These are phyloP conservation scores for Periconia digitata DNA, from an alignment of 2,329 filamentous ascomycete genomes.

Conservation along the genomic window DNA sequence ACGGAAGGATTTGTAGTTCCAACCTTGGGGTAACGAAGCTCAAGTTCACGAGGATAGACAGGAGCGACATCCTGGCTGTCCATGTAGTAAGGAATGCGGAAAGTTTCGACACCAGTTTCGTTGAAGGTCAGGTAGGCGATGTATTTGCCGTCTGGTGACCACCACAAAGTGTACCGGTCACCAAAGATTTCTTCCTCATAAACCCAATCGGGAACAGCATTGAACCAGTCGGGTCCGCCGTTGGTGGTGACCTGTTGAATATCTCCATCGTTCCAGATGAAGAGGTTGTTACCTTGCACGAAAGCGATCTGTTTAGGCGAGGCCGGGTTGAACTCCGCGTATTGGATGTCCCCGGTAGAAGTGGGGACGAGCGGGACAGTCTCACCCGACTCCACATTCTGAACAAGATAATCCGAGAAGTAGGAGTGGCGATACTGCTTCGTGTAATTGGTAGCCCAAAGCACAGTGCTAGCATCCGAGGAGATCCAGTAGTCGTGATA, in stretches of 20 bases:
- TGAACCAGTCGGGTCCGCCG: slow-evolving; percentile 64
- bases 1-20: slow-evolving; percentile 68
- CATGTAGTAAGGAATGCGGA: slow-evolving; percentile 69
- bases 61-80: slow-evolving; percentile 59
- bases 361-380: slow-evolving; percentile 59
- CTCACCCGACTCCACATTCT: slow-evolving; percentile 61
- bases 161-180: slow-evolving; percentile 57
- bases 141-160: slow-evolving; percentile 58
- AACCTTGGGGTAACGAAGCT: slow-evolving; percentile 69
- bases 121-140: slow-evolving; percentile 61
- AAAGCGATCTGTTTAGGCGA: slow-evolving; percentile 63
- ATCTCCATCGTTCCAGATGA: slow-evolving; percentile 57
- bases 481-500: slow-evolving; percentile 64
- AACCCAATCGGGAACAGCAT: slow-evolving; percentile 67
- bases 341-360: slow-evolving; percentile 67
- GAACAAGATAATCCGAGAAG: slow-evolving; percentile 66
- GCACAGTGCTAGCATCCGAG: slow-evolving; percentile 58
- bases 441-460: slow-evolving; percentile 67
- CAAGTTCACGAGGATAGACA: slow-evolving; percentile 62
- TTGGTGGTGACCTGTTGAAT: slow-evolving; percentile 61
- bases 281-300: slow-evolving; percentile 68
- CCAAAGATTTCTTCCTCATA: slow-evolving; percentile 63
- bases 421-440: slow-evolving; percentile 71
- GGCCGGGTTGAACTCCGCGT: slow-evolving; percentile 62
- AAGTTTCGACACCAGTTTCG: slow-evolving; percentile 68